Base-by-base conservation (phyloP, 2,329 filamentous ascomycete genomes). In the Biscogniauxia mediterranea region DNA sequence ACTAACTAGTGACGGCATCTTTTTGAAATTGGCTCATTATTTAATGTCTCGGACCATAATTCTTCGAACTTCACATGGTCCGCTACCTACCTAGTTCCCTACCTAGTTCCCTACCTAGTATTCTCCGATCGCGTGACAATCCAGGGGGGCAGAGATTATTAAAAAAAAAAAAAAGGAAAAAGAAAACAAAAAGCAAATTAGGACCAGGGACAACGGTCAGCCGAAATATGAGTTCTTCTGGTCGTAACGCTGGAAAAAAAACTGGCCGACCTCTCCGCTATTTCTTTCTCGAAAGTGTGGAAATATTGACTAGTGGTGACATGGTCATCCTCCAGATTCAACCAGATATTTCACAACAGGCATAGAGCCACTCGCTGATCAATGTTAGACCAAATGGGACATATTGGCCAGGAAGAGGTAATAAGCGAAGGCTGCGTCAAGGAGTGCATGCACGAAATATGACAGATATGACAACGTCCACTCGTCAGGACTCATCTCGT, bases 171-270 rank as follows among this genome's bases (percentile, higher is more conserved):
- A n/a, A n/a, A n/a, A n/a, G n/a, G n/a, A n/a, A n/a, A n/a, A n/a
- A n/a, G n/a, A n/a, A n/a, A n/a, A n/a, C n/a, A n/a, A n/a, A n/a
- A 70, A 70, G 65, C 58, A 71, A 70, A 69, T 70, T 69, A 66
- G 61, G 50, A 62, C 64, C 62, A 68, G 60, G 61, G 58, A 63
- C 58, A 59, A 63, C 38, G 55, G 57, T 55, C 54, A 64, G 52
- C 57, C 61, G 62, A 63, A 64, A 64, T 65, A 66, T 68, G 61
- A 64, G 55, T 57, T 63, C 32, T 67, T 61, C 61, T 55, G 65
- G 38, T 46, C 38, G 38, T 46, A 46, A 46, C 38, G 11, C 38
- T 46, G 38, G 28, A 32, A 32, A 32, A 46, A 46, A 46, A 46
- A 46, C 38, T 46, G 38, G 38, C 38, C 11, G 13, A 46, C 38